Conservation (phyloP, 2,329 filamentous ascomycete genomes). For the Amylocarpus encephaloides region DNA sequence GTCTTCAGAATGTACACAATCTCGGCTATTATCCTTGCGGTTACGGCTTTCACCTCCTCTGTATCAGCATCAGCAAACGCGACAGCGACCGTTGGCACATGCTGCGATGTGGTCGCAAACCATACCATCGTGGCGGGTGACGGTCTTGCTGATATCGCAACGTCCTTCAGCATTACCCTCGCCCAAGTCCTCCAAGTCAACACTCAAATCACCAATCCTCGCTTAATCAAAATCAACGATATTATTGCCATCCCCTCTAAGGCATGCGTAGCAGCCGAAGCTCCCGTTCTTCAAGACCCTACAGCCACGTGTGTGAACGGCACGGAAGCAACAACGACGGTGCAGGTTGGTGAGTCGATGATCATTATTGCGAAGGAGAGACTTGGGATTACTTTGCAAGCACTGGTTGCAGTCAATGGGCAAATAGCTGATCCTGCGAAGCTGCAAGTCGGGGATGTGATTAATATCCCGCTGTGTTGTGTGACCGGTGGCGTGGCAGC, state of each 20-base stretch:
- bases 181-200: conserved; percentile 16
- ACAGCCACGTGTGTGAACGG: conserved; percentile 12
- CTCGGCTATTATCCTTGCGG: no score
- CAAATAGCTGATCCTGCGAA: conserved; percentile 10
- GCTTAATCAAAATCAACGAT: conserved; percentile 11
- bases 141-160: conserved; percentile 7
- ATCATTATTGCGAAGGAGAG: conserved; percentile 18
- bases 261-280: conserved; percentile 9
- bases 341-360: conserved; percentile 11
- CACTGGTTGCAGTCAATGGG: conserved; percentile 10
- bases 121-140: conserved; percentile 12
- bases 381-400: conserved; percentile 11
- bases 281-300: conserved; percentile 1
- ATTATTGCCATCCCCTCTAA: conserved; percentile 10
- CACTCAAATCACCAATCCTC: conserved; percentile 13
- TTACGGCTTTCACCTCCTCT: no score
- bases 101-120: conserved; percentile 13
- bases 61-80: no score
- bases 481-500: not conserved
- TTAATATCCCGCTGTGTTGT: conserved; percentile 14
- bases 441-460: conserved; percentile 10
- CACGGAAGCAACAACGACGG: conserved; percentile 4
- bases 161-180: conserved; percentile 6
- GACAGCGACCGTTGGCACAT: not conserved
- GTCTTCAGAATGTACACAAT: no score